These are phyloP conservation scores for Chenopodium suecicum DNA, from an alignment of 148 eudicot species.

Conservation along the genomic window DNA sequence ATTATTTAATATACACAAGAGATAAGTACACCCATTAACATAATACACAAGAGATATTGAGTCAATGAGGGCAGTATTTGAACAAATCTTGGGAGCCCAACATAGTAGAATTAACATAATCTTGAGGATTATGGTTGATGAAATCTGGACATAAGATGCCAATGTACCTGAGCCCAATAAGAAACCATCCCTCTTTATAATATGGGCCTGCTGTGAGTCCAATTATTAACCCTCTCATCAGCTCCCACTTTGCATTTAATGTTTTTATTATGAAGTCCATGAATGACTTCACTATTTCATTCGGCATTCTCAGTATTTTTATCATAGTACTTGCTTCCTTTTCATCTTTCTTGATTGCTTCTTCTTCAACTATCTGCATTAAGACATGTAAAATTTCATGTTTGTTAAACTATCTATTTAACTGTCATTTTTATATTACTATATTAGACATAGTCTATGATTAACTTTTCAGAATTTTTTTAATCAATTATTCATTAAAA, in stretches of 20 bases:
- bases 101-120: conserved; percentile 58
- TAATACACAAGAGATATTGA: too few relatives aligned
- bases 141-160: conserved; percentile 46
- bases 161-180: conserved; percentile 28
- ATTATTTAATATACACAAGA: too few relatives aligned
- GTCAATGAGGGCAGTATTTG: background rate
- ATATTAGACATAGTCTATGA: too few relatives aligned
- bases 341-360: conserved; percentile 5
- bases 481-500: too few relatives aligned
- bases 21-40: too few relatives aligned
- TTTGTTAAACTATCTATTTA: too few relatives aligned
- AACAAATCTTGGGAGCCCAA: conserved; percentile 30
- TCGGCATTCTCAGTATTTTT: conserved; percentile 5
- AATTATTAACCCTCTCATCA: conserved; percentile 55
- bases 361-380: conserved; percentile 24
- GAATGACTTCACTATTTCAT: background rate
- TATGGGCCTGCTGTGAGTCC: conserved; percentile 38
- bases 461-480: too few relatives aligned
- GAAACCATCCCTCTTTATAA: conserved; percentile 46
- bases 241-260: conserved; percentile 56
- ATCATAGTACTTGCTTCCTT: conserved; percentile 23
- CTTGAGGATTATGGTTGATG: conserved; percentile 47
- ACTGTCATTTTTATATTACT: too few relatives aligned
- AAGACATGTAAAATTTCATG: background rate
- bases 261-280: conserved; percentile 18